Base-by-base conservation (phyloP, 371 early-diverging fungal species). In the Syncephalastrum contaminatum region DNA sequence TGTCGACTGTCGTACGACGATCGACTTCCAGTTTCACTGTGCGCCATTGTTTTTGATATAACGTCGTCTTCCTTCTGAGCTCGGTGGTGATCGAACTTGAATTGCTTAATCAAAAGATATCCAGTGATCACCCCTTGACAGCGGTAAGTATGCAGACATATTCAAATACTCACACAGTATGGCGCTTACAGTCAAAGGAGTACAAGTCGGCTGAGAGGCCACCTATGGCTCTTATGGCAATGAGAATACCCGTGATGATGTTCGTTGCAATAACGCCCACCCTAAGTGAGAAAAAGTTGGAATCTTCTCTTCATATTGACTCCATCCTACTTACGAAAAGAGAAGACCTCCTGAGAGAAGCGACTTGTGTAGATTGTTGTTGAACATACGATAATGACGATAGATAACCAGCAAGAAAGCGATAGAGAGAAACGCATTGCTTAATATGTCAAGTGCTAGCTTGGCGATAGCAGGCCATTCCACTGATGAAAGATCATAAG, bases 391-490 rank as follows among this genome's bases (percentile, higher is more conserved):
- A 43, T 77, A 73, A 36, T 77, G 70, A 1, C 69, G 64, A 43
- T 63, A 60, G 18, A 77, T 67, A 1, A 70, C 70, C 60, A 66
- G 22, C 3, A 77, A 30, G 44, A 77, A 77, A 1, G 72, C 72
- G 27, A 73, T 20, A 0, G 77, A 68, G 20, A 77, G 50, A 52
- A 77, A 72, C 0, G 54, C 56, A 48, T 77, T 77, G 45, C 77
- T 73, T 3, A 57, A 44, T 16, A 77, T 63, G 53, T 77, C 77
- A 1, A 77, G 30, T 5, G 61, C 67, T 21, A 77, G 51, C 48
- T 77, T 77, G 14, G 74, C 77, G 48, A 73, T 57, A 4, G 77
- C 77, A 13, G 74, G 77, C 77, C 77, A 77, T 57, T 67, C 68
- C 25, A 73, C 77, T 77, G 51, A 55, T n/a, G 21, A 15, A 39